A percentile compares a stretch with the other conserved stretches of the same genome.
Evolutionary conservation across 139 green algal genomes (phyloP).

Genomic region (Chloropicon primus): DNA sequence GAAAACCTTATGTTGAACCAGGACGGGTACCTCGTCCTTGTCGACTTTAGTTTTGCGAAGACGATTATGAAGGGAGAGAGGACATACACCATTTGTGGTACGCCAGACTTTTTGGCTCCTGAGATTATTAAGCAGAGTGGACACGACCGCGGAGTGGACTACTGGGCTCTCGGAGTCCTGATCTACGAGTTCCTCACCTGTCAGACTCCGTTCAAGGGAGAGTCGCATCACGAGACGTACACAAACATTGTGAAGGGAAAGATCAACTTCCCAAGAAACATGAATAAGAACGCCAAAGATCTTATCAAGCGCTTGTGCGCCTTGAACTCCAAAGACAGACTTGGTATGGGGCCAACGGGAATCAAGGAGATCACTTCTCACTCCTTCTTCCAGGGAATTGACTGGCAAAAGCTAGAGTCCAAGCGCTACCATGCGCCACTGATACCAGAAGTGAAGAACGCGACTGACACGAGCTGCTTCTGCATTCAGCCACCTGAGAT

Average conservation of each 20-base stretch:
- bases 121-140: constrained; percentile 65
- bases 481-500: not conserved
- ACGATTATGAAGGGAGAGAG: constrained; percentile 37
- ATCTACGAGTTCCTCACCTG: constrained; percentile 70
- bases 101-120: constrained; percentile 47
- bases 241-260: not conserved
- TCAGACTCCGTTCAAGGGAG: constrained; percentile 55
- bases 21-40: constrained; percentile 58
- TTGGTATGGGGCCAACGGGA: not conserved
- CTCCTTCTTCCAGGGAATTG: not conserved
- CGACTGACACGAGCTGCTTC: not conserved
- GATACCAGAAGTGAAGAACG: not conserved
- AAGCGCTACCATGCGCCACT: not conserved
- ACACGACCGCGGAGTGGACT: constrained; percentile 54
- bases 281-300: not conserved
- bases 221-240: not conserved
- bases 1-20: constrained; percentile 60
- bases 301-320: not conserved
- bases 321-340: not conserved
- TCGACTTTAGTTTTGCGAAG: constrained; percentile 74
- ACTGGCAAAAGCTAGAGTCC: not conserved
- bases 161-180: constrained; percentile 68
- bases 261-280: not conserved
- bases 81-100: constrained; percentile 75
- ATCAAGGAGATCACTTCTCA: not conserved